Percentiles rank a stretch among this genome's conserved stretches.
Evolutionary conservation across 768 basidiomycete species (phyloP).

Genomic region (Psilocybe cubensis): DNA sequence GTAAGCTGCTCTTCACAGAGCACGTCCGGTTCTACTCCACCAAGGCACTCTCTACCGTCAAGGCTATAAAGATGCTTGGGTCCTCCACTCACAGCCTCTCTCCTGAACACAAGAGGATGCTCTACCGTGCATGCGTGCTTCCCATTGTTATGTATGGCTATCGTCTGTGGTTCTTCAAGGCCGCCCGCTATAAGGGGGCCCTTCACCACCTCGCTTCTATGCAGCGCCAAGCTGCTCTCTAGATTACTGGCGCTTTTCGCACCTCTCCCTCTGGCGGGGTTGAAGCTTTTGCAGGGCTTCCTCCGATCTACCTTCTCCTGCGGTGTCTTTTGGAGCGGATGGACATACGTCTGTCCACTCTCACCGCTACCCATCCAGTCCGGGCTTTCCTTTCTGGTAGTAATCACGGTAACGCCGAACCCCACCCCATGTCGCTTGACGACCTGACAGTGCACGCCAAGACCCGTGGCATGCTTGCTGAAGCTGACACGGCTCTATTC

Average conservation of each 20-base stretch:
- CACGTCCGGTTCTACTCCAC: constrained; percentile 11
- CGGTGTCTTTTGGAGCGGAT: not conserved
- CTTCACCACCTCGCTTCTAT: not conserved
- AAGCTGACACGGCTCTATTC: too few species aligned
- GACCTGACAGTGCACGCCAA: not conserved
- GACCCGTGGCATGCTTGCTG: too few species aligned
- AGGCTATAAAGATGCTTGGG: constrained; percentile 9
- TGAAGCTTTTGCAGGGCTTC: constrained; percentile 4
- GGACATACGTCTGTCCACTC: not conserved
- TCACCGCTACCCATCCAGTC: not conserved
- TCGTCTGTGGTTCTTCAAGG: constrained; percentile 1
- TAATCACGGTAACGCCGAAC: too few species aligned
- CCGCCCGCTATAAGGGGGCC: not conserved
- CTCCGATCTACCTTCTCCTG: not conserved
- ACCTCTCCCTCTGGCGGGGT: not conserved
- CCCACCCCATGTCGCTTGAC: too few species aligned
- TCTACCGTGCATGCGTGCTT: not conserved
- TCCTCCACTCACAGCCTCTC: constrained; percentile 3
- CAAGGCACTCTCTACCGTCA: constrained; percentile 12
- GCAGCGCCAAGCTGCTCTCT: not conserved
- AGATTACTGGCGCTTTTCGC: constrained; percentile 5
- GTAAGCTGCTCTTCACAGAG: constrained; percentile 2
- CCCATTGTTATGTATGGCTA: constrained; percentile 3
- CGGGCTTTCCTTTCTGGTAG: not conserved
- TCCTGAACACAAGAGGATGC: not conserved